A percentile compares a stretch with the other conserved stretches of the same genome.
These are phyloP conservation scores for Pezicula carpinea DNA, from an alignment of 2,329 filamentous ascomycete species.

Conservation along the genomic window DNA sequence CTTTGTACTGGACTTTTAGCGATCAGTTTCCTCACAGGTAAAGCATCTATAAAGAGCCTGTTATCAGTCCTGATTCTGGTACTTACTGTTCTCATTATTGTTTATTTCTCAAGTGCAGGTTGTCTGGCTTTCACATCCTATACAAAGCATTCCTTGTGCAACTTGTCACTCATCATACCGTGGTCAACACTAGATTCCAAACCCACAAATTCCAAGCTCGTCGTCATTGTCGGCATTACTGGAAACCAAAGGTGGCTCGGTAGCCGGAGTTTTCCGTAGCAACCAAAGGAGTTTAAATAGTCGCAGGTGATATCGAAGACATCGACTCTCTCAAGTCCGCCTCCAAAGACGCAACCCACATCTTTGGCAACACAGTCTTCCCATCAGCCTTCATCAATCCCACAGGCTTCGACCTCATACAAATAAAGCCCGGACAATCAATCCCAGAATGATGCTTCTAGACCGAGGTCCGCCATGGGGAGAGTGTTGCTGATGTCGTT, in stretches of 20 bases:
- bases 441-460: neutral
- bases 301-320: constrained; percentile 25
- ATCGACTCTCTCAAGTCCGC: constrained; percentile 18
- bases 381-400: constrained; percentile 11
- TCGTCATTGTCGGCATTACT: constrained; percentile 31
- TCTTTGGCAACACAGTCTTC: constrained; percentile 35
- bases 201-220: too few species aligned
- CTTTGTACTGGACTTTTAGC: too few species aligned
- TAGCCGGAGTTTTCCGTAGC: constrained; percentile 37
- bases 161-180: too few species aligned
- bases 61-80: too few species aligned
- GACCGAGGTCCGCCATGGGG: constrained; percentile 14
- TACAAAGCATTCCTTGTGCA: too few species aligned
- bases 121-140: too few species aligned
- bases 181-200: too few species aligned
- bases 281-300: constrained; percentile 39
- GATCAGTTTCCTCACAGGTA: too few species aligned
- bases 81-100: too few species aligned
- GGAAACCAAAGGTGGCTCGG: constrained; percentile 40
- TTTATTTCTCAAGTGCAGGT: too few species aligned
- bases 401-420: neutral
- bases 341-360: constrained; percentile 32
- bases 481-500: constrained; percentile 28
- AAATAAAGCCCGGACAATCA: neutral
- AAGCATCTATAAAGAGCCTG: too few species aligned